Percentiles rank a stretch among this genome's conserved stretches.
These are phyloP conservation scores for Clonostachys solani DNA, from an alignment of 2,329 filamentous ascomycete genomes.

Conservation along the genomic window DNA sequence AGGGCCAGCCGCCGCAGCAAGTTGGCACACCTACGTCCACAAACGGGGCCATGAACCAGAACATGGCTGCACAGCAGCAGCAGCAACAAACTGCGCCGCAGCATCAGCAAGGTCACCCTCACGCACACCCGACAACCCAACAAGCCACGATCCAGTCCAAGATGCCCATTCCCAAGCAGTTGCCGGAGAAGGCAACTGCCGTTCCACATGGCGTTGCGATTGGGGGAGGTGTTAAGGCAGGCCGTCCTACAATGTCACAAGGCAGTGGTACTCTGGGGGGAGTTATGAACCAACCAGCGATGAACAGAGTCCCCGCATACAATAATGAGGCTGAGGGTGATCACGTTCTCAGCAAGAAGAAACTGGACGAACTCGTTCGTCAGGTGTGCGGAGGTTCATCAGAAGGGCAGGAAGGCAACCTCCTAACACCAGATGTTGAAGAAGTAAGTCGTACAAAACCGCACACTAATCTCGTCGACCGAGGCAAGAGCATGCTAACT, in stretches of 20 bases:
- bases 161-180: constrained; percentile 78
- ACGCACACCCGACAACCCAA: constrained; percentile 43
- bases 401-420: constrained; percentile 69
- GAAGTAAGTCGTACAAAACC: constrained; percentile 57
- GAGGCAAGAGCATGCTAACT: constrained; percentile 5
- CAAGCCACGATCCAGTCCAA: constrained; percentile 48
- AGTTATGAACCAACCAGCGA: constrained; percentile 81
- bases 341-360: constrained; percentile 94
- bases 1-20: constrained; percentile 8
- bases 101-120: constrained; percentile 31
- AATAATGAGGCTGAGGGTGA: constrained; percentile 90
- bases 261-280: constrained; percentile 75
- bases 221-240: constrained; percentile 52
- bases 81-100: constrained; percentile 6
- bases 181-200: constrained; percentile 63
- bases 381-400: constrained; percentile 83
- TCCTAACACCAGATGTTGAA: constrained; percentile 88
- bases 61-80: constrained; percentile 2
- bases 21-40: constrained; percentile 5
- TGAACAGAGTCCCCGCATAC: constrained; percentile 76
- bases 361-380: constrained; percentile 89
- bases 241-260: constrained; percentile 79
- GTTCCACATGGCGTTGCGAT: constrained; percentile 72
- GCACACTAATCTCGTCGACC: neutral
- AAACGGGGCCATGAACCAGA: neutral